Evolutionary conservation across 208 protist genomes (phyloP).

Genomic region (Trypanosoma vivax): DNA sequence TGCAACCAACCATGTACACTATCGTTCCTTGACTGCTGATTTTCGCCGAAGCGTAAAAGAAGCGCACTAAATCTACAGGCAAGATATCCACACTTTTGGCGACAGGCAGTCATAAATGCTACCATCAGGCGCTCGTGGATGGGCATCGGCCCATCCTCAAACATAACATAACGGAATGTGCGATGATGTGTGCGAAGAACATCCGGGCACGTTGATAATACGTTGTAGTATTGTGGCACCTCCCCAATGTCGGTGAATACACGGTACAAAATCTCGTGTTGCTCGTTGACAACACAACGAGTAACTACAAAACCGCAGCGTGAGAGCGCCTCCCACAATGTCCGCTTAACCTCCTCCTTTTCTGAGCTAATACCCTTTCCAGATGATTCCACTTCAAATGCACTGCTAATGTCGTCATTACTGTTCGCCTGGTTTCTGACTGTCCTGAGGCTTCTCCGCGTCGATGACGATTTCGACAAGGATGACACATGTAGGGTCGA

Average conservation of each 20-base stretch:
- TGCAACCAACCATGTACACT: constrained; percentile 38
- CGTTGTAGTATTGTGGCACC: constrained; percentile 57
- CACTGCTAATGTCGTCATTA: background rate
- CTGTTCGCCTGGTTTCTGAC: background rate
- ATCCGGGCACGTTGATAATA: constrained; percentile 54
- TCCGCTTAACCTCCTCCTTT: background rate
- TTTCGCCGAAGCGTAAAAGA: constrained; percentile 42
- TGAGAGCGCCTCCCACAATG: constrained; percentile 29
- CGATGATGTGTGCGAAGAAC: constrained; percentile 64
- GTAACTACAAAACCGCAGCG: constrained; percentile 28
- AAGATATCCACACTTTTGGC: constrained; percentile 78
- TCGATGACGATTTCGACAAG: background rate
- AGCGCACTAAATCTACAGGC: constrained; percentile 60
- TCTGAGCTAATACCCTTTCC: background rate
- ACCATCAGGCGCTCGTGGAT: constrained; percentile 75
- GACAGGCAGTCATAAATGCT: constrained; percentile 70
- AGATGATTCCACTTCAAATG: background rate
- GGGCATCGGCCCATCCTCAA: constrained; percentile 66
- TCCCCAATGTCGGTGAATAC: constrained; percentile 60
- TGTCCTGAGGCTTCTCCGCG: background rate
- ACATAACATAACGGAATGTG: constrained; percentile 54
- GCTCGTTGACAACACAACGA: constrained; percentile 14
- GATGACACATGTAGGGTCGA: background rate
- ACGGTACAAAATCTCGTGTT: constrained; percentile 43
- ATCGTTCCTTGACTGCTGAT: constrained; percentile 12